Conservation (phyloP, 179 eudicot species). For the Spinacia oleracea region DNA sequence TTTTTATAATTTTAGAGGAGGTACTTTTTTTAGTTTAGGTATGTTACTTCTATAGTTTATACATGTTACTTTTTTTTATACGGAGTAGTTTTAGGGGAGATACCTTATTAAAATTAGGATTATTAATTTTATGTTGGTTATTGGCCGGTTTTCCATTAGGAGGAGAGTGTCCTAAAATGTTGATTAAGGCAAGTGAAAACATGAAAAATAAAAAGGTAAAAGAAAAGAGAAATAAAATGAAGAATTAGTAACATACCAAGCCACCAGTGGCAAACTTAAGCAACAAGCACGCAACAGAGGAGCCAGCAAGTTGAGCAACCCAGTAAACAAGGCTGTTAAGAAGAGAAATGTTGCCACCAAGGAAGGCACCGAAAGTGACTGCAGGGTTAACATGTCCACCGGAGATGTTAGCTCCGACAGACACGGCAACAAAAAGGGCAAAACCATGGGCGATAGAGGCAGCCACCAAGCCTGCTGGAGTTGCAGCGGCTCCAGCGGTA, state of each 20-base stretch:
- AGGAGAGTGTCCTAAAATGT: background rate
- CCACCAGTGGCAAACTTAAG: constrained; percentile 39
- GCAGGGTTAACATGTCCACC: constrained; percentile 45
- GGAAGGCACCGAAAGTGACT: constrained; percentile 37
- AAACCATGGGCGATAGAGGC: constrained; percentile 36
- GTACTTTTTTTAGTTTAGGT: too few relatives aligned
- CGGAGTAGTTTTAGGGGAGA: too few relatives aligned
- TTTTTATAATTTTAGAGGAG: too few relatives aligned
- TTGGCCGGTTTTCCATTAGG: too few relatives aligned
- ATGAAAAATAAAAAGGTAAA: background rate
- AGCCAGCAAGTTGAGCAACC: constrained; percentile 36
- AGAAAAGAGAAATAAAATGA: background rate
- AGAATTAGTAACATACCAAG: constrained; percentile 16
- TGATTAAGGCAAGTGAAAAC: too few relatives aligned
- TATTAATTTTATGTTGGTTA: too few relatives aligned
- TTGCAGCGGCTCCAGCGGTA: constrained; percentile 31
- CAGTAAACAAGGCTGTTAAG: constrained; percentile 31
- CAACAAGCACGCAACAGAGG: constrained; percentile 36
- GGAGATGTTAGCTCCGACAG: constrained; percentile 40
- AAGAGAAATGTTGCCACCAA: constrained; percentile 35
- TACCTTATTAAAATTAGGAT: too few relatives aligned
- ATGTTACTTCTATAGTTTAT: too few relatives aligned
- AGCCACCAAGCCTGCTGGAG: constrained; percentile 36
- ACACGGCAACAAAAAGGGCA: constrained; percentile 36
- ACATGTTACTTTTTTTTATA: too few relatives aligned